Evolutionary conservation across 2,329 filamentous ascomycete genomes (phyloP).

Genomic region (Epichloe glyceriae): DNA sequence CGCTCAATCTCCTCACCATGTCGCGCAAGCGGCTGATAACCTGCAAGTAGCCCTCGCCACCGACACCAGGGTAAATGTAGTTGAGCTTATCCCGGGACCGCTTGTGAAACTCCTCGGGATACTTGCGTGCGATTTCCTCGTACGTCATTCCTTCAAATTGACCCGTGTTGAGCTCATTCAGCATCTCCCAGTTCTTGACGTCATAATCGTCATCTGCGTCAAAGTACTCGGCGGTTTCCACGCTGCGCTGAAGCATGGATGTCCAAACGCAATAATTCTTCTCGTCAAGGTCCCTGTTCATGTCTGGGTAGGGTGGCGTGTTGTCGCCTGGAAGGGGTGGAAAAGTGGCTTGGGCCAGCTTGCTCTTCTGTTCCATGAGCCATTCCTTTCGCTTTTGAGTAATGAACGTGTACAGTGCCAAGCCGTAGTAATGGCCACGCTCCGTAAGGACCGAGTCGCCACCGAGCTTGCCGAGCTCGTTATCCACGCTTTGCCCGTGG

Average conservation of each 20-base stretch:
- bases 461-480: slow-evolving; percentile 76
- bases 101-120: slow-evolving; percentile 68
- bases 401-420: slow-evolving; percentile 72
- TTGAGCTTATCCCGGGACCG: slow-evolving; percentile 79
- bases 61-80: slow-evolving; percentile 92
- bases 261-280: slow-evolving; percentile 99
- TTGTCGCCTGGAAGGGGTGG: slow-evolving; percentile 85
- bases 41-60: slow-evolving; percentile 91
- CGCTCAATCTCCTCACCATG: slow-evolving; percentile 96
- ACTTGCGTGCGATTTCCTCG: slow-evolving; percentile 67
- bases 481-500: slow-evolving; percentile 84
- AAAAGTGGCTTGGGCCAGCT: slow-evolving; percentile 63
- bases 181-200: slow-evolving; percentile 93
- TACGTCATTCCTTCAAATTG: slow-evolving; percentile 94
- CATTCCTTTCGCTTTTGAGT: slow-evolving; percentile 67
- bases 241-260: slow-evolving; percentile 83
- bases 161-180: slow-evolving; percentile 91
- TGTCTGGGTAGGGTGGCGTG: slow-evolving; percentile 88
- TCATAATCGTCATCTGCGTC: slow-evolving; percentile 88
- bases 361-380: slow-evolving; percentile 71
- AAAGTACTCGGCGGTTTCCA: slow-evolving; percentile 80
- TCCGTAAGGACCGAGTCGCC: slow-evolving; percentile 78
- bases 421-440: slow-evolving; percentile 67
- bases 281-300: slow-evolving; percentile 52
- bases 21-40: slow-evolving; percentile 90